These are phyloP conservation scores for Phyllosticta capitalensis DNA, from an alignment of 2,329 filamentous ascomycete genomes.

Conservation along the genomic window DNA sequence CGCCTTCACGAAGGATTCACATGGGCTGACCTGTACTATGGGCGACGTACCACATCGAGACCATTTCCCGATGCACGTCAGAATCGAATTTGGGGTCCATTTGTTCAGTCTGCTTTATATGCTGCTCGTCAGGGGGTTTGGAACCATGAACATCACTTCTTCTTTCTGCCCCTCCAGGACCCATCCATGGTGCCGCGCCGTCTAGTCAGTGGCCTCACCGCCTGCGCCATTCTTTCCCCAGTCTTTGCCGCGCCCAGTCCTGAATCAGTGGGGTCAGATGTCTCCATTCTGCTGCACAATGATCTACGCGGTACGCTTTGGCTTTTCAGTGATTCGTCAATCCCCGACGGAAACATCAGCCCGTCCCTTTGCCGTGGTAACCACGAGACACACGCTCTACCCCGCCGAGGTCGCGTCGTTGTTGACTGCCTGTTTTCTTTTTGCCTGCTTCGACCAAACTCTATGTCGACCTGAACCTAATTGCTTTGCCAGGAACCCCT, in stretches of 20 bases:
- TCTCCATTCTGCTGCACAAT: constrained; percentile 16
- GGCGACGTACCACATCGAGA: too few relatives aligned
- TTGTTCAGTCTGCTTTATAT: background rate
- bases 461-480: background rate
- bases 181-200: background rate
- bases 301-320: constrained; percentile 13
- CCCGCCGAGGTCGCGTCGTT: background rate
- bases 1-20: too few relatives aligned
- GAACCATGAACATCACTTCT: background rate
- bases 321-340: background rate
- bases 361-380: background rate
- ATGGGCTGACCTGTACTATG: too few relatives aligned
- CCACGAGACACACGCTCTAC: background rate
- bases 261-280: constrained; percentile 19
- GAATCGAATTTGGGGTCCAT: background rate
- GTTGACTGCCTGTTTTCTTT: background rate
- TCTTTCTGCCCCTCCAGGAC: background rate
- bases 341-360: background rate
- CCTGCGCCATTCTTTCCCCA: background rate
- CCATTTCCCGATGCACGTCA: too few relatives aligned
- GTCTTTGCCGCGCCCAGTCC: constrained; percentile 16
- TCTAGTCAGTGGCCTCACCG: background rate
- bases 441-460: background rate
- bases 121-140: background rate
- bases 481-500: background rate